Evolutionary conservation across 257 asterid genomes (phyloP).

Genomic region (Solanum appendiculatum): DNA sequence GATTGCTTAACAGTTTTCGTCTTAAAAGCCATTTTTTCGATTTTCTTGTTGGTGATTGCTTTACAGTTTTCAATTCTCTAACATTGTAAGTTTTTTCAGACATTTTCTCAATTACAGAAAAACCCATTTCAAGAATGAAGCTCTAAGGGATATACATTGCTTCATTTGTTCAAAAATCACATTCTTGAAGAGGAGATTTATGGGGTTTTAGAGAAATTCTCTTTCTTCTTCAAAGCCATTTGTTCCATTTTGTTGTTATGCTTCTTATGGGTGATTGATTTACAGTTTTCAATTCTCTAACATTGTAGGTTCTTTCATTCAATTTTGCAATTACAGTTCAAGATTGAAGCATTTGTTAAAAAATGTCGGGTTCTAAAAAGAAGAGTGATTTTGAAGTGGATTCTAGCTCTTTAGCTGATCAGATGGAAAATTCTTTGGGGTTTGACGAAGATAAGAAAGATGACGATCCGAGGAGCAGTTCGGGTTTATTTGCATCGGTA

Average conservation of each 20-base stretch:
- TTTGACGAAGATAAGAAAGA: too few relatives aligned
- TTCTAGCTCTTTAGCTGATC: background rate
- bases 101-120: background rate
- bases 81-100: background rate
- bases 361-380: background rate
- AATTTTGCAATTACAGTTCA: too few relatives aligned
- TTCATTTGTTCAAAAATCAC: background rate
- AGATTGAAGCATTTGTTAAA: too few relatives aligned
- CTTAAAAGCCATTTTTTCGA: background rate
- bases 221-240: background rate
- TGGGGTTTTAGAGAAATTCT: too few relatives aligned
- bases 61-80: too few relatives aligned
- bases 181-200: background rate
- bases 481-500: conserved; percentile 62
- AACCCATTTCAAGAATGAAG: background rate
- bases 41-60: background rate
- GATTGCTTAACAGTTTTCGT: background rate
- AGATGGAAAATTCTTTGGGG: background rate
- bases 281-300: background rate
- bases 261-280: background rate
- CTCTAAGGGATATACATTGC: background rate
- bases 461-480: conserved; percentile 58
- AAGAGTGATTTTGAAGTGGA: too few relatives aligned
- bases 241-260: background rate
- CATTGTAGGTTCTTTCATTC: background rate